Base-by-base conservation (phyloP, 2,329 filamentous ascomycete genomes). In the Paracamarosporium sp. region DNA sequence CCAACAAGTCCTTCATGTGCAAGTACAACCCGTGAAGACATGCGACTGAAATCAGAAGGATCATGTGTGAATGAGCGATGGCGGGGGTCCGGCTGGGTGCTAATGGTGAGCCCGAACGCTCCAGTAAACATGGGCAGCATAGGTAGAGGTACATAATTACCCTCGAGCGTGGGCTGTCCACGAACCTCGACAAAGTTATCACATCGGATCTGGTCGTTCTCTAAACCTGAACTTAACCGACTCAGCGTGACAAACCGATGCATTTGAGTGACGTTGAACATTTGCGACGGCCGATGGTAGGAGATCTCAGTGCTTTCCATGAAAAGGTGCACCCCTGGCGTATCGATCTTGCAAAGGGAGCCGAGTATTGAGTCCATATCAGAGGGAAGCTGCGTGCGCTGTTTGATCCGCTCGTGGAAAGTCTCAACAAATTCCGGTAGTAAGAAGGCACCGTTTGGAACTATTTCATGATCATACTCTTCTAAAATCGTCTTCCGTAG, bases 191-290 rank as follows among this genome's bases (percentile, higher is more conserved):
- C 57, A 17, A 59, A 68, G 25, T 63, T 60, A 5, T 61, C 48
- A 41, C 63, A 68, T 2, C 40, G 50, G 20, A 60, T 36, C 6
- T 43, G 22, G 9, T 30, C 50, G 3, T 57, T 36, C 9, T 41
- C 50, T 13, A 68, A 24, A 4, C 55, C 58, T 1, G 33, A 5
- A 9, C 35, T 17, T 9, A 61, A 46, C 2, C 28, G 45, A 0
- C 53, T 41, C 1, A 53, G 36, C 13, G 40, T 40, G 6, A 60
- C 63, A 17, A 62, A 28, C 3, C 56, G 55, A 44, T 66, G 62
- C 9, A 68, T 33, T 33, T 66, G 62, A 9, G 63, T 62, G 0
- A 61, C 27, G n/a, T 65, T 66, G 59, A 67, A 67, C 59, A 62
- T 60, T 9, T 60, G 50, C 5, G 65, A 67, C 3, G 65, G 61